Conservation (phyloP, 2,329 filamentous ascomycete species). For the Dothistroma septosporum region DNA sequence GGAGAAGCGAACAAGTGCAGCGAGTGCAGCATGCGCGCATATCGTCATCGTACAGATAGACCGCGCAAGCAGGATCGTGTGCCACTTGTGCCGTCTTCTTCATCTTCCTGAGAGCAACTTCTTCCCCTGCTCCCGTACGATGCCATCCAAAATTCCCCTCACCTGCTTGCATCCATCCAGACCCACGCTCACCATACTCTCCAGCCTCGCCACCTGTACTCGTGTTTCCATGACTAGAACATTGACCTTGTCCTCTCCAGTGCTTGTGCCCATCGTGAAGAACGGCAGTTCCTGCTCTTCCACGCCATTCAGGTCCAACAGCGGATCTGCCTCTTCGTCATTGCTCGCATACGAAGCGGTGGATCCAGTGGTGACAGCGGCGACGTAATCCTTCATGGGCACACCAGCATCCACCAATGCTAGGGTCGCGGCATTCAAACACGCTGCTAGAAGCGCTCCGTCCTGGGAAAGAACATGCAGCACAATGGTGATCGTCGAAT, state of each 20-base stretch:
- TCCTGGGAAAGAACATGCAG: constrained; percentile 87
- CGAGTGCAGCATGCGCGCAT: background rate
- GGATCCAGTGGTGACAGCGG: constrained; percentile 81
- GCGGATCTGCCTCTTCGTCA: constrained; percentile 70
- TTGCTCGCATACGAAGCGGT: constrained; percentile 60
- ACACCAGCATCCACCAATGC: constrained; percentile 92
- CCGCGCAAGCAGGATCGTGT: background rate
- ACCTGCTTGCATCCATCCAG: constrained; percentile 90
- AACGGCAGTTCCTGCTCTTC: constrained; percentile 88
- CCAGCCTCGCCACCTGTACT: constrained; percentile 74
- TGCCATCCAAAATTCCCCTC: constrained; percentile 71
- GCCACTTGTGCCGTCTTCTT: background rate
- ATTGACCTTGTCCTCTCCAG: constrained; percentile 61
- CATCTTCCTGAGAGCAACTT: constrained; percentile 52
- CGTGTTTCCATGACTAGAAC: constrained; percentile 83
- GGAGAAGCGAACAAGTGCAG: background rate
- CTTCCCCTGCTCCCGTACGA: constrained; percentile 68
- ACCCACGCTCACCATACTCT: constrained; percentile 89
- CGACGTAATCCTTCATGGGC: constrained; percentile 89
- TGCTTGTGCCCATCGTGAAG: constrained; percentile 71
- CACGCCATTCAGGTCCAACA: constrained; percentile 72
- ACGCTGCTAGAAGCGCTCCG: constrained; percentile 81
- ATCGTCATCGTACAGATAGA: background rate
- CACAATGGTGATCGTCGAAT: constrained; percentile 76
- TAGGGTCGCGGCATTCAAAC: constrained; percentile 85